A percentile compares a stretch with the other conserved stretches of the same genome.
Conservation (phyloP, 2,329 filamentous ascomycete genomes). For the Fusarium sp. region DNA sequence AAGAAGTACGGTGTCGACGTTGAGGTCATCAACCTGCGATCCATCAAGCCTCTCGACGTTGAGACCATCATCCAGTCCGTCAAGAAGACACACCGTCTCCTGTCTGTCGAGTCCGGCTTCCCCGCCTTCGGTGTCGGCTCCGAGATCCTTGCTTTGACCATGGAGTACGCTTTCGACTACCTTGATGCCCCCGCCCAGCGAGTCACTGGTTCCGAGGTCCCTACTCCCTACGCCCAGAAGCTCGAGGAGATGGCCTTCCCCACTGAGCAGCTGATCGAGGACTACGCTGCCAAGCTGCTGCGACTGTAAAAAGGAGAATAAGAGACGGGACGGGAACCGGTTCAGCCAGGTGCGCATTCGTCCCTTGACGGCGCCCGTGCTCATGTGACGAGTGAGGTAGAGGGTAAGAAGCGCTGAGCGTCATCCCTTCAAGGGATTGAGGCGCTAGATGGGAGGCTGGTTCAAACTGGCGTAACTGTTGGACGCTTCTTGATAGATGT, state of each 20-base stretch:
- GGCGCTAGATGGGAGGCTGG: constrained; percentile 30
- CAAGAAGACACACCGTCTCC: constrained; percentile 96
- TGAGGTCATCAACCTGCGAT: constrained; percentile 98
- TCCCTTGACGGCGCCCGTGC: constrained; percentile 17
- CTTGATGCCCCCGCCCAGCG: constrained; percentile 93
- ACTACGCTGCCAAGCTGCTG: constrained; percentile 90
- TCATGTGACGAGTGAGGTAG: constrained; percentile 20
- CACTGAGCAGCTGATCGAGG: constrained; percentile 86
- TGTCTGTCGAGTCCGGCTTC: constrained; percentile 95
- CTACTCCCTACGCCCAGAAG: constrained; percentile 92
- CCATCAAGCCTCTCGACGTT: constrained; percentile 95
- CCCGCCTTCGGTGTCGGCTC: constrained; percentile 92
- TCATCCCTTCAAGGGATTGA: constrained; percentile 28
- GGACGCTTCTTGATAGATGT: constrained; percentile 52
- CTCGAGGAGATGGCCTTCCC: constrained; percentile 98
- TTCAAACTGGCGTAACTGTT: constrained; percentile 43
- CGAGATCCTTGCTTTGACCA: constrained; percentile 92
- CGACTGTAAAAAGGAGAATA: constrained; percentile 67
- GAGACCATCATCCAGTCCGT: constrained; percentile 96
- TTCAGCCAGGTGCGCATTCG: constrained; percentile 22
- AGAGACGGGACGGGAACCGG: constrained; percentile 26
- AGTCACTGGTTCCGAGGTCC: constrained; percentile 96
- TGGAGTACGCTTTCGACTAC: constrained; percentile 99
- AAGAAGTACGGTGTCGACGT: constrained; percentile 95
- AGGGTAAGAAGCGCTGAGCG: constrained; percentile 31